Percentiles rank a stretch among this genome's conserved stretches.
phyloP scores from a whole-genome alignment of 192 early-diverging fungal genomes.

The Backusella macrospora region DNA sequence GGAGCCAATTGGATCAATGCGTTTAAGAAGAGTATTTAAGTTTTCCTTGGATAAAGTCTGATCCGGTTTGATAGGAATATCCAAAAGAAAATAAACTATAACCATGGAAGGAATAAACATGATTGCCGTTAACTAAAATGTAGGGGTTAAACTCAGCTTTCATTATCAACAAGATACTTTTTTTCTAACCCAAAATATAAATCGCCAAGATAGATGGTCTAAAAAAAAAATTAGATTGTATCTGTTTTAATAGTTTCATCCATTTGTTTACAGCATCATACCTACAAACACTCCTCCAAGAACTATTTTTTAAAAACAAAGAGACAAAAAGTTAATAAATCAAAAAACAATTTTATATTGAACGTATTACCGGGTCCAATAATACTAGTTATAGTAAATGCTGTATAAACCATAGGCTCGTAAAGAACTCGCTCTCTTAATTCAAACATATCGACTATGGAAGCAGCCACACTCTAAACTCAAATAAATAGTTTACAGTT shows the following conservation, averaged over 20 bases:
- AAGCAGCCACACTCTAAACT: neutral
- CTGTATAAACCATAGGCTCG: neutral
- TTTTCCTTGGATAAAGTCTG: too few species aligned
- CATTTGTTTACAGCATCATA: too few species aligned
- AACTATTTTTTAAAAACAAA: too few species aligned
- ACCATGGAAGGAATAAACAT: neutral
- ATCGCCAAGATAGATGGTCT: neutral
- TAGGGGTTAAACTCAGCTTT: too few species aligned
- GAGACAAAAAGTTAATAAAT: too few species aligned
- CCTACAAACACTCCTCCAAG: neutral
- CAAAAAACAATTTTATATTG: too few species aligned
- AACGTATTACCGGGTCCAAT: neutral
- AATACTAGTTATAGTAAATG: neutral
- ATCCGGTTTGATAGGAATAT: neutral
- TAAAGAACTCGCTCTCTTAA: conserved; percentile 5
- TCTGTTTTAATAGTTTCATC: neutral
- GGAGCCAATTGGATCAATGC: too few species aligned
- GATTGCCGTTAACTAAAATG: neutral
- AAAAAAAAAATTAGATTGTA: neutral
- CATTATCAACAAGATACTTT: neutral
- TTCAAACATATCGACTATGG: conserved; percentile 5
- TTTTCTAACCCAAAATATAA: neutral
- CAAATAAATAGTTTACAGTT: neutral
- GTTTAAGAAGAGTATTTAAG: too few species aligned
- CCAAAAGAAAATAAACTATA: neutral